Conservation (phyloP, 2,329 filamentous ascomycete species). For the Rhynchosporium graminicola region DNA sequence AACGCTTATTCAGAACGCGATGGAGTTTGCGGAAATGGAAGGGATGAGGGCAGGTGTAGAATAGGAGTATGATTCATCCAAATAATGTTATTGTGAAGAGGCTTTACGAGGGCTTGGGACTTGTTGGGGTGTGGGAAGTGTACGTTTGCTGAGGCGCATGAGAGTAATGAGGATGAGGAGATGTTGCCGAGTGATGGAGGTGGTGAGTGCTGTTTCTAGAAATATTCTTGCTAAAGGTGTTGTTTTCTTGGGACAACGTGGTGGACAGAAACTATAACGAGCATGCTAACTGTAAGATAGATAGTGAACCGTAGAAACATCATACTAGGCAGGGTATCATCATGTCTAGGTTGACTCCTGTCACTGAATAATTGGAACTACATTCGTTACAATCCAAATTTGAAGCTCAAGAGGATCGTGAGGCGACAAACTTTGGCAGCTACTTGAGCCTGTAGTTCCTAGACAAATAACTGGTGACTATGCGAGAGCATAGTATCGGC, state of each 20-base stretch:
- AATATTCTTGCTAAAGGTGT: too few relatives aligned
- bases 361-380: too few relatives aligned
- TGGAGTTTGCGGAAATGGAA: constrained; percentile 31
- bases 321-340: constrained; percentile 27
- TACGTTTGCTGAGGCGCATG: constrained; percentile 39
- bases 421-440: too few relatives aligned
- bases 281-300: too few relatives aligned
- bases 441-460: too few relatives aligned
- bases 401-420: too few relatives aligned
- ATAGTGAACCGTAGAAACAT: constrained; percentile 32
- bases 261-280: too few relatives aligned
- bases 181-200: constrained; percentile 37
- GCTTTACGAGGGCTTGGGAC: constrained; percentile 38
- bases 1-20: constrained; percentile 27
- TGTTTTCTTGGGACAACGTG: too few relatives aligned
- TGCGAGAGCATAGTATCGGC: too few relatives aligned
- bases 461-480: too few relatives aligned
- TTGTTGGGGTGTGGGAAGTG: constrained; percentile 35
- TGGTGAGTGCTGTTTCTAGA: too few relatives aligned
- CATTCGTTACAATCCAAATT: too few relatives aligned
- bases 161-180: constrained; percentile 38
- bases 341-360: constrained; percentile 25
- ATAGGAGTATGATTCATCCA: constrained; percentile 39
- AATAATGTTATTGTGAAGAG: constrained; percentile 35
- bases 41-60: constrained; percentile 20